These are phyloP conservation scores for Erythrophleum ivorense DNA, from an alignment of 331 rosid genomes.

Conservation along the genomic window DNA sequence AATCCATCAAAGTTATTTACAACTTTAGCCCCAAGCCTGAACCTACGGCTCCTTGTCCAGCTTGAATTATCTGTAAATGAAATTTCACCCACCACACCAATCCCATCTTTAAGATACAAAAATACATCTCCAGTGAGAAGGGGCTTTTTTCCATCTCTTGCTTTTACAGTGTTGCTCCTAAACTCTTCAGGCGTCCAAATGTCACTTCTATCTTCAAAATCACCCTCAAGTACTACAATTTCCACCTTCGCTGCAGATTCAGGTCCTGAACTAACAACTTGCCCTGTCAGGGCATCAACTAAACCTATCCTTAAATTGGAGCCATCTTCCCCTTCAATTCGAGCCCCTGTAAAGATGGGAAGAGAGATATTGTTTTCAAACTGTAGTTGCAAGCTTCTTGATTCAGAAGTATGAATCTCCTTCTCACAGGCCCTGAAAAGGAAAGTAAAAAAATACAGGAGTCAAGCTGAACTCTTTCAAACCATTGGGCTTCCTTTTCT, in stretches of 20 bases:
- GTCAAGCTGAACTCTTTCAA: conserved; percentile 33
- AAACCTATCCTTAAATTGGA: conserved; percentile 67
- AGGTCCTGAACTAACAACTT: conserved; percentile 69
- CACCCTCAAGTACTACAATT: conserved; percentile 95
- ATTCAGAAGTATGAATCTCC: conserved; percentile 55
- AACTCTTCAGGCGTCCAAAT: conserved; percentile 83
- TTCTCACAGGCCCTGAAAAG: conserved; percentile 70
- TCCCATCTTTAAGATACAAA: conserved; percentile 79
- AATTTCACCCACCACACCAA: conserved; percentile 74
- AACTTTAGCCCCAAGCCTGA: conserved; percentile 93
- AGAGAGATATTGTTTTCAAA: conserved; percentile 73
- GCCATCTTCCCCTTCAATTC: conserved; percentile 88
- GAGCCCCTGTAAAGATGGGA: conserved; percentile 96
- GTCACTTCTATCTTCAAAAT: conserved; percentile 89
- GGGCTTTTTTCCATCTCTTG: conserved; percentile 93
- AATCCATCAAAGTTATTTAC: conserved; percentile 66
- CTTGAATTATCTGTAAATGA: conserved; percentile 95
- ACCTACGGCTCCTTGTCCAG: conserved; percentile 98
- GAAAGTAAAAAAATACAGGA: conserved; percentile 38
- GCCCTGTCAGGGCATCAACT: conserved; percentile 62
- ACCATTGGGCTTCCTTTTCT: conserved; percentile 8
- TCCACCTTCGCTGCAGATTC: conserved; percentile 90
- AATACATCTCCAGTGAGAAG: conserved; percentile 86
- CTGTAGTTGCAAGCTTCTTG: conserved; percentile 72
- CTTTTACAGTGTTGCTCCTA: conserved; percentile 82